These are phyloP conservation scores for Trypanosoma conorhini DNA, from an alignment of 208 protist genomes.

Conservation along the genomic window DNA sequence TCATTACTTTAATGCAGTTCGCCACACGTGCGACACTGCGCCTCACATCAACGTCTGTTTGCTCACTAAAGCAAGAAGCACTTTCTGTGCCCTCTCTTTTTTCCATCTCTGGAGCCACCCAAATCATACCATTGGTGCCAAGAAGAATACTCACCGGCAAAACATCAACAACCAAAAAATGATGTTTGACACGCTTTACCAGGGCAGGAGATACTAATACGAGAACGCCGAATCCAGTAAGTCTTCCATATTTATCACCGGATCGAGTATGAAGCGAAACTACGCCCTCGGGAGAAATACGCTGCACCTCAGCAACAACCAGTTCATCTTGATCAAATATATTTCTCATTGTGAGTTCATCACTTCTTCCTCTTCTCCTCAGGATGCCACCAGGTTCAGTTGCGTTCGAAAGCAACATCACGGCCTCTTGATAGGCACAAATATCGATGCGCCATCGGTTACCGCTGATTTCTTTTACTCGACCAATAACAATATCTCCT, in stretches of 20 bases:
- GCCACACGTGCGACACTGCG: slow-evolving; percentile 63
- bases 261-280: slow-evolving; percentile 94
- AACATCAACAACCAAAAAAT: slow-evolving; percentile 62
- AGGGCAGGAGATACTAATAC: slow-evolving; percentile 67
- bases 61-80: slow-evolving; percentile 1
- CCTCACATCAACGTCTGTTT: slow-evolving; percentile 24
- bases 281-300: slow-evolving; percentile 88
- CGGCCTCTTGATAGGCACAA: slow-evolving; percentile 87
- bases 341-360: slow-evolving; percentile 95
- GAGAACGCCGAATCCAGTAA: slow-evolving; percentile 55
- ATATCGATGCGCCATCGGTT: slow-evolving; percentile 97
- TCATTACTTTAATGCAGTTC: slow-evolving; percentile 77
- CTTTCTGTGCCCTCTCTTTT: neutral
- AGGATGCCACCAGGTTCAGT: slow-evolving; percentile 97
- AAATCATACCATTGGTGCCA: slow-evolving; percentile 91
- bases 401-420: slow-evolving; percentile 97
- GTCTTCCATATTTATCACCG: slow-evolving; percentile 82
- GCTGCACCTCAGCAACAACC: slow-evolving; percentile 96
- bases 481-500: slow-evolving; percentile 97
- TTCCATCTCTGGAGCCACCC: slow-evolving; percentile 89
- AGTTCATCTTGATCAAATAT: slow-evolving; percentile 97
- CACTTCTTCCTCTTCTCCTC: slow-evolving; percentile 85
- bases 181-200: slow-evolving; percentile 77
- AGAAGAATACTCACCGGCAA: slow-evolving; percentile 48
- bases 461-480: slow-evolving; percentile 89